Conservation (phyloP, 2,329 filamentous ascomycete genomes). For the Trichoderma arundinaceum region DNA sequence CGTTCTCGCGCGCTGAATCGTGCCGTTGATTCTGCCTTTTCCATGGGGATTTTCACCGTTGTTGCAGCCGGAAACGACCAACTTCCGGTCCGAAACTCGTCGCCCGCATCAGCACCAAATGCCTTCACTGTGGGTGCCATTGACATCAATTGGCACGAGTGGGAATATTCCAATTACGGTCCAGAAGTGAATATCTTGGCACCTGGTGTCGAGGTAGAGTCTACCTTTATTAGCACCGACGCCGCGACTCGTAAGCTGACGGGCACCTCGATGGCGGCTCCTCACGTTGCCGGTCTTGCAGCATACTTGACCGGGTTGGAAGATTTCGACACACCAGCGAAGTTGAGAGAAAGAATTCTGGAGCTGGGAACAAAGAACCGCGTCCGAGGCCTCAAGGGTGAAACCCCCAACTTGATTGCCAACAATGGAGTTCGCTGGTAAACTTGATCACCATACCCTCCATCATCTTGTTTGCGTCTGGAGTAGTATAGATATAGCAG, state of each 20-base stretch:
- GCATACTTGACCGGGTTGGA: constrained; percentile 60
- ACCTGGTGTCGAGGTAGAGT: constrained; percentile 54
- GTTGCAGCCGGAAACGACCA: constrained; percentile 41
- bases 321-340: constrained; percentile 45
- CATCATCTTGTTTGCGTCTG: not conserved
- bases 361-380: constrained; percentile 49
- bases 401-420: constrained; percentile 53
- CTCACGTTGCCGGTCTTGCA: constrained; percentile 64
- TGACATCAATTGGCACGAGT: constrained; percentile 46
- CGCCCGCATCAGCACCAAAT: constrained; percentile 54
- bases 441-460: not conserved
- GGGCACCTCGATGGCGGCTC: constrained; percentile 67
- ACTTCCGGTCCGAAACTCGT: constrained; percentile 38
- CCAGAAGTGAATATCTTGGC: constrained; percentile 56
- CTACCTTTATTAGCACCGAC: constrained; percentile 52
- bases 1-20: constrained; percentile 59
- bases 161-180: constrained; percentile 59
- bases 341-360: constrained; percentile 50
- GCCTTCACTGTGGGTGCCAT: constrained; percentile 60
- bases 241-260: constrained; percentile 54
- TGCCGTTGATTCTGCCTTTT: constrained; percentile 54
- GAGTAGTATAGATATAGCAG: constrained; percentile 2
- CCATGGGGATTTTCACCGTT: constrained; percentile 55
- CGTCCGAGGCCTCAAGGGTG: constrained; percentile 43
- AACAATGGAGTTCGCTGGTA: constrained; percentile 51